A percentile compares a stretch with the other conserved stretches of the same genome.
Evolutionary conservation across 352 stramenopile genomes (phyloP).

Genomic region (Detonula confervacea): DNA sequence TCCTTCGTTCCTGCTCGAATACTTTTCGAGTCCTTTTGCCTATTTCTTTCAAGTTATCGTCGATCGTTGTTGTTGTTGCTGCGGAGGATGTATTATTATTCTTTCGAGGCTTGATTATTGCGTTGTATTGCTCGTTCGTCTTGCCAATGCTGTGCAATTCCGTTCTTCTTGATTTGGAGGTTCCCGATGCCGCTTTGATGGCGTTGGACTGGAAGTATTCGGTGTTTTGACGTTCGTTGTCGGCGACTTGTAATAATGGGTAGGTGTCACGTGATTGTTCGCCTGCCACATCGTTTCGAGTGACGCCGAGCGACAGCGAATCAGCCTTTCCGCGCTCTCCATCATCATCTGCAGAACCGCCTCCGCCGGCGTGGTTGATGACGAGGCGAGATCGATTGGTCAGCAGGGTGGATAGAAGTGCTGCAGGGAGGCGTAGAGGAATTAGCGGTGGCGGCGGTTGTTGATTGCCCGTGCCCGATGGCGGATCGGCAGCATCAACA

Average conservation of each 20-base stretch:
- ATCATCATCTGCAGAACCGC: neutral
- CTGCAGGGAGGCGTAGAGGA: constrained; percentile 18
- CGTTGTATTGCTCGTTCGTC: constrained; percentile 35
- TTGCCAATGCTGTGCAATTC: constrained; percentile 33
- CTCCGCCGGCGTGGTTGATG: neutral
- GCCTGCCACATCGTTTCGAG: neutral
- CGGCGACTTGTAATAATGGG: constrained; percentile 1
- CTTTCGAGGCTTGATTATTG: too few relatives aligned
- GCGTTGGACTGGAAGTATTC: constrained; percentile 28
- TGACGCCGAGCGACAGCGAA: constrained; percentile 1
- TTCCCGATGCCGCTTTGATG: neutral
- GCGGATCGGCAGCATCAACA: neutral
- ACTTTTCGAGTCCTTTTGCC: constrained; percentile 62
- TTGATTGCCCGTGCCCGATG: neutral
- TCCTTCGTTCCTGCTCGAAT: constrained; percentile 59
- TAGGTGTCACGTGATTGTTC: constrained; percentile 8
- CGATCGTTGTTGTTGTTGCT: constrained; percentile 28
- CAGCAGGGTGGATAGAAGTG: constrained; percentile 31
- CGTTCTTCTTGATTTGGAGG: neutral
- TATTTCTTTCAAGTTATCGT: constrained; percentile 59
- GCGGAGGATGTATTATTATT: too few relatives aligned
- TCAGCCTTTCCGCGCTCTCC: neutral
- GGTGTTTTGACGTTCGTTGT: neutral
- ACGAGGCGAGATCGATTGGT: constrained; percentile 18
- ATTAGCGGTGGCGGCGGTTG: constrained; percentile 12